A percentile compares a stretch with the other conserved stretches of the same genome.
Conservation (phyloP, 192 early-diverging fungal species). For the Fimicolochytrium jonesii region DNA sequence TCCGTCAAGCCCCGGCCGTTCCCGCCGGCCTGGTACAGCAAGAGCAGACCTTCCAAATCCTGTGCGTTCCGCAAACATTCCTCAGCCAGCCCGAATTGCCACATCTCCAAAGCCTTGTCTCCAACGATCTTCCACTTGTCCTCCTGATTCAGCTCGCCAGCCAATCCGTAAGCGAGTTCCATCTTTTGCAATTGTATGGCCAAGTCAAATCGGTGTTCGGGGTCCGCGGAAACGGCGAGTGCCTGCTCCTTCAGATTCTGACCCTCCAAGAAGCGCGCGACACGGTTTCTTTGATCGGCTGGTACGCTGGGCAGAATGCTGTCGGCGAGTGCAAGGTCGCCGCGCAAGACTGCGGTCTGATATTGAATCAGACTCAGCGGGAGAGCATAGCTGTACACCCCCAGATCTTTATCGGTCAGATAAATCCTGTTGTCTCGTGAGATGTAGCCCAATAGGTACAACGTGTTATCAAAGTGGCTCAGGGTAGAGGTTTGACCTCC, state of each 20-base stretch:
- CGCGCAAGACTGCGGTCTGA: slow-evolving; percentile 94
- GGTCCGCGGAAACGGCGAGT: slow-evolving; percentile 88
- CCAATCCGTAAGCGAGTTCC: slow-evolving; percentile 82
- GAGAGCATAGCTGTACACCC: slow-evolving; percentile 83
- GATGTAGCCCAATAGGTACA: slow-evolving; percentile 93
- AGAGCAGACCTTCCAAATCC: slow-evolving; percentile 84
- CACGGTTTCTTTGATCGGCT: slow-evolving; percentile 77
- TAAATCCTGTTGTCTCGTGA: slow-evolving; percentile 92
- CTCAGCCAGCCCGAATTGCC: slow-evolving; percentile 85
- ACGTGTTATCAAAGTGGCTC: slow-evolving; percentile 88
- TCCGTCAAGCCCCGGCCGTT: slow-evolving; percentile 70
- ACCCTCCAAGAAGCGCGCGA: slow-evolving; percentile 93
- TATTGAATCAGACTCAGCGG: slow-evolving; percentile 96
- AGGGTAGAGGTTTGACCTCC: slow-evolving; percentile 92
- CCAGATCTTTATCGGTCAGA: slow-evolving; percentile 89
- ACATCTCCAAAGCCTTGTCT: slow-evolving; percentile 82
- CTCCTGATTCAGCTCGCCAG: slow-evolving; percentile 75
- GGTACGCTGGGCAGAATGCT: slow-evolving; percentile 81
- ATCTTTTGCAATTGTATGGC: slow-evolving; percentile 82
- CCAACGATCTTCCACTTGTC: slow-evolving; percentile 92
- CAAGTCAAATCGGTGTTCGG: slow-evolving; percentile 94
- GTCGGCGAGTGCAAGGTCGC: slow-evolving; percentile 81
- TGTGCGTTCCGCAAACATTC: slow-evolving; percentile 83
- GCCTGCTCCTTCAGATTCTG: slow-evolving; percentile 88
- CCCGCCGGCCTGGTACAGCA: slow-evolving; percentile 87